Evolutionary conservation across 176 grass and related monocot species (phyloP), one percentile per base, ranked within the genome.

Genomic region (Juncus inflexus): DNA sequence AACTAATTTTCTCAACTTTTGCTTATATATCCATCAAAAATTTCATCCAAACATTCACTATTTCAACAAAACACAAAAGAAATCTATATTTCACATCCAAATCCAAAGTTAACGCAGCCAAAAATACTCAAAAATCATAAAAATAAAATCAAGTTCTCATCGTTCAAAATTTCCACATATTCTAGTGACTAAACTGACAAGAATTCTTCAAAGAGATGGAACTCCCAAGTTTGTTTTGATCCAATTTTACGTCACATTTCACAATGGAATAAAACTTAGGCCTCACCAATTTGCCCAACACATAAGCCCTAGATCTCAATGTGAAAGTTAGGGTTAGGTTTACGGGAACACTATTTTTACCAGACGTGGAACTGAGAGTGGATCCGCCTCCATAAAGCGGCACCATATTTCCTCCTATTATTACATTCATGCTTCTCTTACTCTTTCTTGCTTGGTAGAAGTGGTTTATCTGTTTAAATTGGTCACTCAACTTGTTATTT

Each of bases 391-490:
- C 94, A 61, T 99, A 99, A 14, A 99, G 82, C 3, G 94, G 94
- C 70, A 92, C 83, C 80, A 62, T 71, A 70, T 74, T 51, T 52
- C 88, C 89, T 52, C 56, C 9, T 73, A 99, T 64, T 28, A 52
- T 7, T 64, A 86, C 83, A n/a, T 50, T 35, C 39, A 99, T 15
- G 45, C 66, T 78, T 9, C 89, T 90, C 45, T 80, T 55, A 72
- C 94, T 99, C 83, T 92, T 99, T 76, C 94, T 76, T 1, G 80
- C 12, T 69, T 99, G 94, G 83, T 99, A 99, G 15, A 99, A 99
- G 45, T 92, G 74, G 52, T 86, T 81, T 0, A 99, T 57, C 94
- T 99, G 61, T 55, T 12, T 53, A 60, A 58, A 58, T 12, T 37
- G 40, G 39, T 35, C n/a, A 57, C 19, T 28, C 19, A 28, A 28